These are phyloP conservation scores for Amanita rimosa DNA, from an alignment of 768 basidiomycete species.

Conservation along the genomic window DNA sequence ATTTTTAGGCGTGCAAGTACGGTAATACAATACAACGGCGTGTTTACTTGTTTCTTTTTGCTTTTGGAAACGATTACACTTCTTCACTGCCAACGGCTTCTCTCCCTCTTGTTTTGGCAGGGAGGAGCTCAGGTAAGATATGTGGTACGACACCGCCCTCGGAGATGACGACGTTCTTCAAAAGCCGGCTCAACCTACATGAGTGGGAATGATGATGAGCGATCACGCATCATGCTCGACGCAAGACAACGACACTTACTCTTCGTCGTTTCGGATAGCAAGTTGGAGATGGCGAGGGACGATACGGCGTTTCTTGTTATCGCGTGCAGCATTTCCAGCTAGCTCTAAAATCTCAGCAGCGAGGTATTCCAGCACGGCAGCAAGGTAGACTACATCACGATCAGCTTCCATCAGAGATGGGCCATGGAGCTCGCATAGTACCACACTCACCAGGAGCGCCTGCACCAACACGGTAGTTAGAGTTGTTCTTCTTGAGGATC, in stretches of 20 bases:
- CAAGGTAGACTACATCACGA: conserved; percentile 51
- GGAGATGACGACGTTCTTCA: conserved; percentile 81
- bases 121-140: conserved; percentile 28
- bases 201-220: neutral
- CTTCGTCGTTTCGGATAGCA: conserved; percentile 74
- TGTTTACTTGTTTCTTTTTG: too few relatives aligned
- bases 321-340: conserved; percentile 62
- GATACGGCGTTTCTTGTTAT: conserved; percentile 74
- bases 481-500: conserved; percentile 65
- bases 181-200: conserved; percentile 60
- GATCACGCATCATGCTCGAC: neutral
- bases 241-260: conserved; percentile 22
- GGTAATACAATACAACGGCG: neutral
- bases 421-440: conserved; percentile 1
- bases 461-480: conserved; percentile 63
- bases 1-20: neutral
- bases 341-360: conserved; percentile 78
- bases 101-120: conserved; percentile 27
- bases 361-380: conserved; percentile 73
- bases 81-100: conserved; percentile 9
- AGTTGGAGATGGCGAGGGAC: conserved; percentile 75
- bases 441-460: conserved; percentile 47
- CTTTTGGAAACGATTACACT: conserved; percentile 8
- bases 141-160: conserved; percentile 68
- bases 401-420: neutral